These are phyloP conservation scores for Lupinus albus DNA, from an alignment of 306 rosid genomes.

Conservation along the genomic window DNA sequence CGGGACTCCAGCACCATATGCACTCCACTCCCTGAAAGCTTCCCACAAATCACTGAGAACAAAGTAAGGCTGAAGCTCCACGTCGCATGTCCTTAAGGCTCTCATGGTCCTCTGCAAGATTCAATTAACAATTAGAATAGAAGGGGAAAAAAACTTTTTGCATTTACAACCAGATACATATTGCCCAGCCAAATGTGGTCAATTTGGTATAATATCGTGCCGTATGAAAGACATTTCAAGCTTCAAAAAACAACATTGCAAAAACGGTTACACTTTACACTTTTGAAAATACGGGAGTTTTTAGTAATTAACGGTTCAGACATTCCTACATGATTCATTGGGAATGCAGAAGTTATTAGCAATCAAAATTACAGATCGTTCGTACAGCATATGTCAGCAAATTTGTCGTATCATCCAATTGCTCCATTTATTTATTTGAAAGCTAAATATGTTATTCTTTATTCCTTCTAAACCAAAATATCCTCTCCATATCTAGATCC, in stretches of 20 bases:
- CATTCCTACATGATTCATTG: no score
- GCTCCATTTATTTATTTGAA: neutral
- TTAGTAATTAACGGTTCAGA: no score
- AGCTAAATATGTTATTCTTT: neutral
- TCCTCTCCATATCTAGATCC: slow-evolving; percentile 14
- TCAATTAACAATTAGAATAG: slow-evolving; percentile 26
- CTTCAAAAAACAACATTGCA: no score
- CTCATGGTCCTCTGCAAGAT: slow-evolving; percentile 64
- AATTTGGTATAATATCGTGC: no score
- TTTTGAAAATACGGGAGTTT: no score
- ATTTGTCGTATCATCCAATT: no score
- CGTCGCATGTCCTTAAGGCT: slow-evolving; percentile 51
- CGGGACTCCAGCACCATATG: slow-evolving; percentile 95
- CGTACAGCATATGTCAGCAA: no score
- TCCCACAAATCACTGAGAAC: slow-evolving; percentile 87
- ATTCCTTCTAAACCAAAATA: neutral
- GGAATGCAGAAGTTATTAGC: no score
- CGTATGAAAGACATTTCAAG: no score
- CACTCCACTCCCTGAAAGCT: slow-evolving; percentile 91
- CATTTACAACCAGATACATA: neutral
- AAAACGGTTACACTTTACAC: no score
- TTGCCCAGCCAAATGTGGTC: neutral
- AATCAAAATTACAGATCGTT: no score
- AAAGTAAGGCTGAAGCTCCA: slow-evolving; percentile 72
- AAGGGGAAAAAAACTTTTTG: neutral